Evolutionary conservation across 2,329 filamentous ascomycete genomes (phyloP).

Genomic region (Mariannaea elegans): DNA sequence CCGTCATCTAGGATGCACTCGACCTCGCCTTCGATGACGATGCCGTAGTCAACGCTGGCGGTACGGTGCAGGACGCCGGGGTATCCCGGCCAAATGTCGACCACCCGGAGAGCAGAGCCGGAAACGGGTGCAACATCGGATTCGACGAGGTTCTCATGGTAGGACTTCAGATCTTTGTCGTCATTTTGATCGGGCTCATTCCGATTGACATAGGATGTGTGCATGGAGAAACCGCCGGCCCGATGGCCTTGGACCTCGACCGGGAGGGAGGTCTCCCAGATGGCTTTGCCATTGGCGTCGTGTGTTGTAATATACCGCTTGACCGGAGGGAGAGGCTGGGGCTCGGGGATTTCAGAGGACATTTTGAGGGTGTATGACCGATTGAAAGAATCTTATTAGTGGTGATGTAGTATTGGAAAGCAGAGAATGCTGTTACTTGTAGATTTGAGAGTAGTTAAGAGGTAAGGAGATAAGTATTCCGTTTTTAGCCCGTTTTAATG

Average conservation of each 20-base stretch:
- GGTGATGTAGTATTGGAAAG: not conserved
- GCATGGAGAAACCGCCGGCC: slow-evolving; percentile 30
- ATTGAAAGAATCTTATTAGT: too few relatives aligned
- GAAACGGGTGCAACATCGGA: slow-evolving; percentile 30
- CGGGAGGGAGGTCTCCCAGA: slow-evolving; percentile 30
- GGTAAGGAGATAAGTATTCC: not conserved
- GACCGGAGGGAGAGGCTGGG: slow-evolving; percentile 27
- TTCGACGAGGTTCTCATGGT: slow-evolving; percentile 28
- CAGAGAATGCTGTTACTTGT: not conserved
- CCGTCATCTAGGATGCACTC: slow-evolving; percentile 35
- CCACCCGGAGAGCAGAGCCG: slow-evolving; percentile 28
- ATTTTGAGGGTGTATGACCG: slow-evolving; percentile 20
- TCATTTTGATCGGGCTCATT: slow-evolving; percentile 19
- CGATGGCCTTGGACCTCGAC: slow-evolving; percentile 23
- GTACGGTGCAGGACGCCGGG: slow-evolving; percentile 35
- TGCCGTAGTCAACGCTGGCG: slow-evolving; percentile 34
- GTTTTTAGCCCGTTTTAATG: too few relatives aligned
- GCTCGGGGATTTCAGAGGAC: slow-evolving; percentile 24
- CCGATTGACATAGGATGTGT: slow-evolving; percentile 31
- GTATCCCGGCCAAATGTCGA: slow-evolving; percentile 35
- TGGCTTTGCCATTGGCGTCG: slow-evolving; percentile 27
- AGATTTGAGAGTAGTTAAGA: too few relatives aligned
- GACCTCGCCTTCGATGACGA: slow-evolving; percentile 34
- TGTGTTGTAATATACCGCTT: slow-evolving; percentile 34
- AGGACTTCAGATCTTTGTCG: slow-evolving; percentile 28